Percentiles rank a stretch among this genome's conserved stretches.
These are phyloP conservation scores for Arthrobotrys pseudoclavata DNA, from an alignment of 2,329 filamentous ascomycete genomes.

Conservation along the genomic window DNA sequence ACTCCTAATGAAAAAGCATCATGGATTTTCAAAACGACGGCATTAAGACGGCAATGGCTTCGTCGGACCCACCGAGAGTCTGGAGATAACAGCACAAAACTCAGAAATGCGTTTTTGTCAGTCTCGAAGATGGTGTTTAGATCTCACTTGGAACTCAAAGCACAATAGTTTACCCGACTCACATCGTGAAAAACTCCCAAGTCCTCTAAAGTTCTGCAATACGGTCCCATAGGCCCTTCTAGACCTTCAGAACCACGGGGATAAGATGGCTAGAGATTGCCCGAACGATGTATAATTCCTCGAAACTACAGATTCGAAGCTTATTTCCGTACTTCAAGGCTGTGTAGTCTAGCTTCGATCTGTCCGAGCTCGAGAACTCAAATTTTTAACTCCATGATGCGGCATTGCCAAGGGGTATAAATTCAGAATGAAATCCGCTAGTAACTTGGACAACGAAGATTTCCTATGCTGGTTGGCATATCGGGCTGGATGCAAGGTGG, in stretches of 20 bases:
- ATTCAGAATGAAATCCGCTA: neutral
- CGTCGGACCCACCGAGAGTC: neutral
- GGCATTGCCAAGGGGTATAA: slow-evolving; percentile 34
- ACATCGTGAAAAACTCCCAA: neutral
- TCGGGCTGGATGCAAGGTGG: slow-evolving; percentile 5
- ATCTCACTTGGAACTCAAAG: neutral
- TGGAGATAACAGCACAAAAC: neutral
- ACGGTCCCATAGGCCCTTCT: slow-evolving; percentile 15
- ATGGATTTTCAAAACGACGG: neutral
- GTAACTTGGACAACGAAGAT: neutral
- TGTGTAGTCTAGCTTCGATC: slow-evolving; percentile 7
- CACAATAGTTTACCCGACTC: neutral
- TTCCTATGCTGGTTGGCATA: neutral
- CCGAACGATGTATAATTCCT: slow-evolving; percentile 19
- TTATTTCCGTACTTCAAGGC: slow-evolving; percentile 1
- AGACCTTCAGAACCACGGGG: slow-evolving; percentile 2
- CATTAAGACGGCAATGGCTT: slow-evolving; percentile 6
- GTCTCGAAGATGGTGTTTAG: neutral
- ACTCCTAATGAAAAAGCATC: neutral
- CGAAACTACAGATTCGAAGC: neutral
- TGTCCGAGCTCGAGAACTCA: neutral
- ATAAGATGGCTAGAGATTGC: slow-evolving; percentile 21
- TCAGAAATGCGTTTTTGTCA: slow-evolving; percentile 13
- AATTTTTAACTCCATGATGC: slow-evolving; percentile 24
- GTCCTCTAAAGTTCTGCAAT: slow-evolving; percentile 2